Evolutionary conservation across 2,329 filamentous ascomycete genomes (phyloP).

Genomic region (Escovopsis sp.): DNA sequence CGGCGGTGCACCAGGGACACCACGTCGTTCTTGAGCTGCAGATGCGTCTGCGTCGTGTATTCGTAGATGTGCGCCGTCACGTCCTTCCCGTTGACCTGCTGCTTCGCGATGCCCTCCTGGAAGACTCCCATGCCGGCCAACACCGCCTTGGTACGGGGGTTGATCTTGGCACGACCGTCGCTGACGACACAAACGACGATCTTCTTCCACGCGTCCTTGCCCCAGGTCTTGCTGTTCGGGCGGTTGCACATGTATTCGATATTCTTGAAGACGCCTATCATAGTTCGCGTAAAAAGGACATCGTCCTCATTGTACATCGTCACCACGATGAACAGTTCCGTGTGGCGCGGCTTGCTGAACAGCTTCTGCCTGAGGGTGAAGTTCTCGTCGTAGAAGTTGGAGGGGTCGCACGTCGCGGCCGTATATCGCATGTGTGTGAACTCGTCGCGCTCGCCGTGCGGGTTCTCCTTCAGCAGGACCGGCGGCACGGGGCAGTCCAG

Average conservation of each 20-base stretch:
- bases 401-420: constrained; percentile 85
- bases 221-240: constrained; percentile 92
- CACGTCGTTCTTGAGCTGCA: constrained; percentile 80
- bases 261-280: constrained; percentile 97
- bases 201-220: constrained; percentile 98
- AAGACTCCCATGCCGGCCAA: constrained; percentile 91
- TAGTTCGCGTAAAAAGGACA: constrained; percentile 82
- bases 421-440: constrained; percentile 88
- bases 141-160: constrained; percentile 74
- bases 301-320: constrained; percentile 99
- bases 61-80: constrained; percentile 97
- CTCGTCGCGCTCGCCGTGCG: constrained; percentile 83
- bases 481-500: constrained; percentile 93
- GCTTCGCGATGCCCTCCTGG: constrained; percentile 96
- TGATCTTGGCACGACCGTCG: constrained; percentile 94
- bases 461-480: constrained; percentile 69
- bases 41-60: constrained; percentile 73
- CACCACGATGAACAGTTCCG: constrained; percentile 88
- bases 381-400: constrained; percentile 72
- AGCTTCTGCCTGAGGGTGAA: constrained; percentile 85
- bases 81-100: constrained; percentile 91
- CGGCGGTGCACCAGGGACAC: constrained; percentile 73
- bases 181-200: constrained; percentile 97
- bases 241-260: constrained; percentile 96
- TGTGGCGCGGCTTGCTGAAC: constrained; percentile 83